phyloP scores from a whole-genome alignment of 176 grass and related monocot species.

The Oryza meridionalis region DNA sequence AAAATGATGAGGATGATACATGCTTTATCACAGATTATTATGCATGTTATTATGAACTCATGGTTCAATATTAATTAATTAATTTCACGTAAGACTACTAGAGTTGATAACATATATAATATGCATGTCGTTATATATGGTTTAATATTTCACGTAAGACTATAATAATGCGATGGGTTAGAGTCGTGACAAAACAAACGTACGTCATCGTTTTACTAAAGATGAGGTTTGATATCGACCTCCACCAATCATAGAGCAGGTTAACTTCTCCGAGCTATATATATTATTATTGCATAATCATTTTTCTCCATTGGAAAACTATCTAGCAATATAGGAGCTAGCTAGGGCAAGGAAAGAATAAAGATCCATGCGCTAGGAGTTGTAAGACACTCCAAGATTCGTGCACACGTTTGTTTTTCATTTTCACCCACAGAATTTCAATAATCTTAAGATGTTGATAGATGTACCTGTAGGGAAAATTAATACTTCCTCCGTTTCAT shows the following conservation, averaged over 20 bases:
- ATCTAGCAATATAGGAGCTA: not conserved
- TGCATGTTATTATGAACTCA: too few relatives aligned
- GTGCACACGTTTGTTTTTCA: too few relatives aligned
- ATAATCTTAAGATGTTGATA: too few relatives aligned
- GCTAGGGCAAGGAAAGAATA: not conserved
- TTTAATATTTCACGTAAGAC: slow-evolving; percentile 15
- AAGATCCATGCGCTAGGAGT: not conserved
- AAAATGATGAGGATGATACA: not conserved
- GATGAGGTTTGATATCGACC: not conserved
- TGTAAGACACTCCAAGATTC: too few relatives aligned
- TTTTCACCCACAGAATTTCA: too few relatives aligned
- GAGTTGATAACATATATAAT: not conserved
- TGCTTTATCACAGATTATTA: not conserved
- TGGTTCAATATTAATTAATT: too few relatives aligned
- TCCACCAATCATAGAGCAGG: slow-evolving; percentile 17
- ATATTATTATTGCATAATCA: not conserved
- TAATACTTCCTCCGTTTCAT: too few relatives aligned
- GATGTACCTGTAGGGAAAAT: too few relatives aligned
- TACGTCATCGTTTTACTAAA: not conserved
- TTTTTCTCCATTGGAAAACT: not conserved
- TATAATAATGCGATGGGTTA: not conserved
- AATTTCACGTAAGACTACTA: not conserved
- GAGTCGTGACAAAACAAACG: not conserved
- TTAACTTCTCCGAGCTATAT: not conserved
- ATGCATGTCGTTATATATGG: not conserved